Evolutionary conservation across 164 flowering plant species (phyloP).

Genomic region (Platanus orientalis): DNA sequence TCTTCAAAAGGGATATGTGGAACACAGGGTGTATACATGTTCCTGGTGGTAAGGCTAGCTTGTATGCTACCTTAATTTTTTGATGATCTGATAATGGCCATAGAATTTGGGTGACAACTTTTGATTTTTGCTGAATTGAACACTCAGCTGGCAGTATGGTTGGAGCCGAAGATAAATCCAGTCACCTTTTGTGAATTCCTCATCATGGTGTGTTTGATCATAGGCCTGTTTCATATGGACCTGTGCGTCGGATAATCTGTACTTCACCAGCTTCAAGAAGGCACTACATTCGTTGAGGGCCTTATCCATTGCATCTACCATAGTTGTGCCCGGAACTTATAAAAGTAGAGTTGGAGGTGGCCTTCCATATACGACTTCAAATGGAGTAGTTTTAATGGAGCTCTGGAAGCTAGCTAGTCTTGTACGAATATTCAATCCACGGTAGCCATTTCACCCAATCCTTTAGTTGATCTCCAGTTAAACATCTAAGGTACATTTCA

Average conservation of each 20-base stretch:
- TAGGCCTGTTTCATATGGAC: neutral
- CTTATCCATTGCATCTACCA: too few species aligned
- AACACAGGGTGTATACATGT: neutral
- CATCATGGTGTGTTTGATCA: neutral
- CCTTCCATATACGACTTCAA: too few species aligned
- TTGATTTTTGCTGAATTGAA: neutral
- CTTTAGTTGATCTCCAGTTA: neutral
- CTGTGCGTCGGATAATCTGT: too few species aligned
- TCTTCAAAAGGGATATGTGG: neutral
- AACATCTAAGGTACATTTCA: neutral
- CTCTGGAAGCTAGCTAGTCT: too few species aligned
- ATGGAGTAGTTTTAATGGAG: too few species aligned
- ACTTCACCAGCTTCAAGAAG: too few species aligned
- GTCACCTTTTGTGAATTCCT: neutral
- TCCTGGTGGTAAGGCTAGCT: neutral
- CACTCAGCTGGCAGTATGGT: neutral
- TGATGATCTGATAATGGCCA: neutral
- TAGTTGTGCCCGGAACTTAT: too few species aligned
- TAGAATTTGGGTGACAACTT: neutral
- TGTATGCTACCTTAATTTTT: neutral
- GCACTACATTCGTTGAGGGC: too few species aligned
- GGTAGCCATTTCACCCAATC: neutral
- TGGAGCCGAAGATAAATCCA: too few species aligned
- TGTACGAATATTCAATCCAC: too few species aligned
- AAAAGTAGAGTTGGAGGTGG: too few species aligned